Conservation (phyloP, 2,329 filamentous ascomycete genomes). For the Xylaria arbuscula region DNA sequence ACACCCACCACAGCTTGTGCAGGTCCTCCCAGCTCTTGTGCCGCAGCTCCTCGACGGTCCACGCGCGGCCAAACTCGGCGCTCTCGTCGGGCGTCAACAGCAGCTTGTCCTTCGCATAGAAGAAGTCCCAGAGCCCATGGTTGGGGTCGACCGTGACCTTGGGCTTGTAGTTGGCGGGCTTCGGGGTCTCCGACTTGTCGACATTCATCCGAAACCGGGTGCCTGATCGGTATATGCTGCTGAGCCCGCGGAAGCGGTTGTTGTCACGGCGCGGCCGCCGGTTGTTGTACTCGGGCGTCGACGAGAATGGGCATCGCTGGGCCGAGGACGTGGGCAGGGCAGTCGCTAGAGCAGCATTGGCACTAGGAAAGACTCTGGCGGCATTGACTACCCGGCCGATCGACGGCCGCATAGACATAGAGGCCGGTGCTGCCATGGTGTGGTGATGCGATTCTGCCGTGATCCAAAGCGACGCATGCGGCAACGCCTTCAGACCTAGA, state of each 20-base stretch:
- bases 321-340: conserved; percentile 30
- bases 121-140: conserved; percentile 95
- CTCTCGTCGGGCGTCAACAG: conserved; percentile 79
- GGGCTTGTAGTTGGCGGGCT: conserved; percentile 73
- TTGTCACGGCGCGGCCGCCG: conserved; percentile 69
- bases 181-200: conserved; percentile 76
- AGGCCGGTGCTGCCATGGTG: conserved; percentile 48
- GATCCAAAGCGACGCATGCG: conserved; percentile 28
- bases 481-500: conserved; percentile 7
- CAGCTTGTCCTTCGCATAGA: conserved; percentile 75
- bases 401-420: conserved; percentile 48
- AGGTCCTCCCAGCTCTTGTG: conserved; percentile 94
- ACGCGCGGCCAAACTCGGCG: conserved; percentile 78
- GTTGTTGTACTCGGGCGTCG: conserved; percentile 46
- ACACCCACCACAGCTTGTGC: conserved; percentile 94
- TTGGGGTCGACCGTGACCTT: conserved; percentile 71
- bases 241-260: conserved; percentile 84
- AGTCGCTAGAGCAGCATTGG: conserved; percentile 33
- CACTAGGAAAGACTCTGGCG: conserved; percentile 34
- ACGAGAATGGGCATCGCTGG: conserved; percentile 49
- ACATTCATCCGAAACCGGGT: conserved; percentile 79
- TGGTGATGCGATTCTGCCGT: conserved; percentile 28
- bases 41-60: conserved; percentile 86
- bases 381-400: conserved; percentile 47
- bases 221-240: conserved; percentile 81